Evolutionary conservation across 257 asterid genomes (phyloP), one percentile per base, ranked within the genome.

Genomic region (Solanum sitiens): DNA sequence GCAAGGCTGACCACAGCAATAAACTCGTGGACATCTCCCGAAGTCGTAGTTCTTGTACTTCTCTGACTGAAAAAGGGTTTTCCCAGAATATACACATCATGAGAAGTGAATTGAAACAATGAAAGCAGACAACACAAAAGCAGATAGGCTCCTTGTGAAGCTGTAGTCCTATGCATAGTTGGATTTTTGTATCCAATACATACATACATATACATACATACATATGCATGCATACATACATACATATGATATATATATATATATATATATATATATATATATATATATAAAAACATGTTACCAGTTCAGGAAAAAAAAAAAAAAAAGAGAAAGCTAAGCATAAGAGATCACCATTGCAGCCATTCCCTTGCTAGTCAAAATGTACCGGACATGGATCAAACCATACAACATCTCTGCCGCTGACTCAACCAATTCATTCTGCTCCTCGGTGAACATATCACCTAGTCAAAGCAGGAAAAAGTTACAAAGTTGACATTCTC

Each of bases 371-470:
- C 93, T 94, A 47, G 98, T 95, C 94, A 96, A 93, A 83, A 96
- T 95, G 93, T 94, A 95, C 20, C 99, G 92, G 42, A 94, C 97
- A 89, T 96, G 98, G 92, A 96, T 96, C 86, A 96, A 94, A 68
- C 99, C 98, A 74, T 96, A 96, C 86, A 96, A 93, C 99, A 95
- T 96, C 94, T 96, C 98, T 3, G 99, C 99, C 53, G 99, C 98
- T 67, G 98, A 95, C 93, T 97, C 99, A 86, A 97, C 95, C 93
- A 97, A 88, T 87, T 96, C 99, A 91, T 96, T 96, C 91, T 96
- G 99, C 87, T 95, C 98, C 92, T 96, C 98, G 6, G 98, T 93
- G 88, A 94, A 94, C 94, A 91, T 94, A 86, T 97, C 99, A 89
- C 98, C 99, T 97, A 88, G 30, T 25, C 87, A 42, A 86, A 83